Conservation (phyloP, 371 early-diverging fungal genomes). For the Vavraia culicis region DNA sequence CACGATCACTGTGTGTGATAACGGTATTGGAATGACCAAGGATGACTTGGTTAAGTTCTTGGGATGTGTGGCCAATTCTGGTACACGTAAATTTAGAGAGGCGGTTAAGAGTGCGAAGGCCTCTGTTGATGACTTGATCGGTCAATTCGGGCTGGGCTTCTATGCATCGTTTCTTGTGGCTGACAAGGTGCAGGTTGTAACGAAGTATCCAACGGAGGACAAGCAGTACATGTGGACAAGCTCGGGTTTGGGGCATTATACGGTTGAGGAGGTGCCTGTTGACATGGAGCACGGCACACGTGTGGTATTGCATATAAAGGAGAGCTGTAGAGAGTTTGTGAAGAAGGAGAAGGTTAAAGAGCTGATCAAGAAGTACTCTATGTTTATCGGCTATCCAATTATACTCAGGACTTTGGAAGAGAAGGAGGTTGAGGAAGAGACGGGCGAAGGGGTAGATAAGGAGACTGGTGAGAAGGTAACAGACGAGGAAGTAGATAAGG, state of each 20-base stretch:
- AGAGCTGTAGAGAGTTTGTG: conserved; percentile 65
- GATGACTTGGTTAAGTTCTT: conserved; percentile 73
- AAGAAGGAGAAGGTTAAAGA: conserved; percentile 54
- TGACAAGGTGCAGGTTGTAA: conserved; percentile 69
- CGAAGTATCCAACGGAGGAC: conserved; percentile 67
- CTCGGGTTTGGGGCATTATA: conserved; percentile 67
- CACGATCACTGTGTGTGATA: conserved; percentile 58
- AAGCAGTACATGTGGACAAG: conserved; percentile 77
- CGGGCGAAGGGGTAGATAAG: conserved; percentile 46
- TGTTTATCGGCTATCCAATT: conserved; percentile 74
- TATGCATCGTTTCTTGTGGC: conserved; percentile 84
- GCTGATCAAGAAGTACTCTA: conserved; percentile 74
- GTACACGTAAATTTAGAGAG: conserved; percentile 78
- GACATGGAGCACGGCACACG: conserved; percentile 64
- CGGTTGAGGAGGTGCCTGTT: conserved; percentile 60
- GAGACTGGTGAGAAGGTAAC: conserved; percentile 45
- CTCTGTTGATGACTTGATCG: conserved; percentile 53
- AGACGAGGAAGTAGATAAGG: conserved; percentile 45
- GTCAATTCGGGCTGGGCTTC: conserved; percentile 94
- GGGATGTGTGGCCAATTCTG: conserved; percentile 79
- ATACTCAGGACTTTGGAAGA: conserved; percentile 54
- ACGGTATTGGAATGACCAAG: conserved; percentile 91
- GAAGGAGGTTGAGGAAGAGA: conserved; percentile 52
- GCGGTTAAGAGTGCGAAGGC: conserved; percentile 48
- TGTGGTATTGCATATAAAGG: conserved; percentile 66